Evolutionary conservation across 2,329 filamentous ascomycete genomes (phyloP), one percentile per base, ranked within the genome.

Genomic region (Trichoderma oligosporum): DNA sequence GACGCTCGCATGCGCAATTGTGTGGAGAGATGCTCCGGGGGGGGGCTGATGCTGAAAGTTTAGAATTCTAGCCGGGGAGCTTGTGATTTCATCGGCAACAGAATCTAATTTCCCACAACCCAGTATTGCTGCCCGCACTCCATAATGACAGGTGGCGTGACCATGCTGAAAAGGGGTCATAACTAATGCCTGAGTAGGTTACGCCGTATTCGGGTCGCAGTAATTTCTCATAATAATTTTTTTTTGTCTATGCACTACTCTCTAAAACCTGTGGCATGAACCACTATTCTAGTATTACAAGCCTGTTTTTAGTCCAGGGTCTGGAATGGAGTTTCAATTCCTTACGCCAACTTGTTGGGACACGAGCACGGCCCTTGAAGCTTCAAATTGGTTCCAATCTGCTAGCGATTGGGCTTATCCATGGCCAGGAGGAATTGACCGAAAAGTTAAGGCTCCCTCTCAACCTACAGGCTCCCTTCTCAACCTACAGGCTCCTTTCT

Each of bases 21-120:
- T 56, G 53, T 56, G 53, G 53, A 56, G 53, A 56, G 53, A 36
- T 16, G 44, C 53, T 35, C 53, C 44, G 53, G 53, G 44, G 53
- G 53, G 53, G 44, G 53, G 20, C 18, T 53, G 53, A 39, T 29
- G 44, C 53, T 47, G 53, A 56, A 56, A 38, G 53, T 56, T 56
- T 24, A 41, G 53, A 48, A 48, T 41, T 55, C 31, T 24, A 53
- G 33, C 42, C 33, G 44, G 53, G 53, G 44, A 56, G 53, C 53
- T 56, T 47, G 42, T 47, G 53, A 56, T 56, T 55, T 55, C 46
- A 56, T 39, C 53, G 51, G 29, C 51, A 46, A 14, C 31, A 55
- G 20, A 46, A 56, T 41, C 42, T 14, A 56, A 56, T 56, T 56
- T 56, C 53, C 42, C 53, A 41, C 33, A 35, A 36, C 53, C 53